Base-by-base conservation (phyloP, 768 basidiomycete species). In the Daedaleopsis nitida region DNA sequence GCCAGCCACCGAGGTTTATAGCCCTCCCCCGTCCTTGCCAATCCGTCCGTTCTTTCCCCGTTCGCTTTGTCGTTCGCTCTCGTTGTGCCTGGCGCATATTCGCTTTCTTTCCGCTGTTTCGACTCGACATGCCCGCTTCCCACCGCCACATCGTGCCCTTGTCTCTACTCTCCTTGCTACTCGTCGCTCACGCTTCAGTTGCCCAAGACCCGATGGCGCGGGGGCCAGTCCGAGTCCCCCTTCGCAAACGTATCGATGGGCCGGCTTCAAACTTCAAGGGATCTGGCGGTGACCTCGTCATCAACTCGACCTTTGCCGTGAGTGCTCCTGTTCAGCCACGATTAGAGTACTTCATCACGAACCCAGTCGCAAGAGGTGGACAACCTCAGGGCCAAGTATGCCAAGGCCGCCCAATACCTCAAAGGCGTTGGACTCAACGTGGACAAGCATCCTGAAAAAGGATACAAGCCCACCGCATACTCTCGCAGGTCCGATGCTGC, bases 401-500 rank as follows among this genome's bases (percentile, higher is more conserved):
- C 66, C 0, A 44, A 61, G 3, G 73, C 76, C 5, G 52, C 35
- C 6, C 48, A 70, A 14, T 66, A 70, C 60, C 66, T 78, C 17
- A 42, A 62, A 12, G 76, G 75, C 3, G 61, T 76, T 37, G 71
- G 62, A 17, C 68, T 77, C 48, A 72, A 75, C 56, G 58, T 70
- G 11, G 70, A 73, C 52, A 67, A 63, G 16, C 65, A 69, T 44
- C 63, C 70, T 10, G 65, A 69, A 35, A 55, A 58, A 19, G 70
- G 65, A 45, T 69, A 73, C 11, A 39, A 38, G 53, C 32, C 73
- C 63, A 67, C 67, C 39, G 62, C 62, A 23, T 66, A 68, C 45
- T 57, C 27, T 32, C 58, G 55, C 50, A 58, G 55, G 10, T 42
- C 39, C 39, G 44, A 52, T 32, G 64, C 57, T 16, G 52, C 55